phyloP scores from a whole-genome alignment of 2,329 filamentous ascomycete genomes.

The Fusarium hainanense region DNA sequence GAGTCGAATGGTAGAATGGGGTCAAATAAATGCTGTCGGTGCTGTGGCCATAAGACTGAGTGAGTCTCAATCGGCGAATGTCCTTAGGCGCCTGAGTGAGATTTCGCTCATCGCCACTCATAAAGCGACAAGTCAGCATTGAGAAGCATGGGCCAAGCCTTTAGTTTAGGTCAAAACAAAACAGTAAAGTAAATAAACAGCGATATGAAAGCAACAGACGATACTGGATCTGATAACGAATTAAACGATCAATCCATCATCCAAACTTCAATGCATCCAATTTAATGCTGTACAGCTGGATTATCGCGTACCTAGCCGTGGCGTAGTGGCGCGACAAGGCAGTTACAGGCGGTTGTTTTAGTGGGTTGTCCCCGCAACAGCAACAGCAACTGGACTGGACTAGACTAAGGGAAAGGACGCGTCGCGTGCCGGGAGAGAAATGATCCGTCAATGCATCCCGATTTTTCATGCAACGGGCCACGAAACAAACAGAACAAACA shows the following conservation, averaged over 20 bases:
- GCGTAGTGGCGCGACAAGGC: background rate
- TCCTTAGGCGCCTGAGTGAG: background rate
- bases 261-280: background rate
- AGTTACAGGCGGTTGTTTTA: background rate
- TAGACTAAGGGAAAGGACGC: background rate
- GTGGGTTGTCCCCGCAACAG: slow-evolving; percentile 32
- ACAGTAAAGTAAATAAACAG: background rate
- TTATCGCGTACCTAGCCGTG: background rate
- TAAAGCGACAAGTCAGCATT: slow-evolving; percentile 3
- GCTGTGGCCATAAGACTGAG: background rate
- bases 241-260: background rate
- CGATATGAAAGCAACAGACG: too few relatives aligned
- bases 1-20: background rate
- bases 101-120: slow-evolving; percentile 1
- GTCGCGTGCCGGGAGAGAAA: slow-evolving; percentile 30
- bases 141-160: background rate
- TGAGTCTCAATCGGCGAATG: background rate
- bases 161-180: background rate
- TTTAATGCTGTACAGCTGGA: accelerated
- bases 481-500: slow-evolving; percentile 19
- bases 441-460: slow-evolving; percentile 28
- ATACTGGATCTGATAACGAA: too few relatives aligned
- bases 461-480: slow-evolving; percentile 22
- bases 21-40: background rate
- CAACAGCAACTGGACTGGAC: slow-evolving; percentile 22